Percentiles rank a stretch among this genome's conserved stretches.
phyloP scores from a whole-genome alignment of 2,329 filamentous ascomycete species.

The Acrocalymma vagum region DNA sequence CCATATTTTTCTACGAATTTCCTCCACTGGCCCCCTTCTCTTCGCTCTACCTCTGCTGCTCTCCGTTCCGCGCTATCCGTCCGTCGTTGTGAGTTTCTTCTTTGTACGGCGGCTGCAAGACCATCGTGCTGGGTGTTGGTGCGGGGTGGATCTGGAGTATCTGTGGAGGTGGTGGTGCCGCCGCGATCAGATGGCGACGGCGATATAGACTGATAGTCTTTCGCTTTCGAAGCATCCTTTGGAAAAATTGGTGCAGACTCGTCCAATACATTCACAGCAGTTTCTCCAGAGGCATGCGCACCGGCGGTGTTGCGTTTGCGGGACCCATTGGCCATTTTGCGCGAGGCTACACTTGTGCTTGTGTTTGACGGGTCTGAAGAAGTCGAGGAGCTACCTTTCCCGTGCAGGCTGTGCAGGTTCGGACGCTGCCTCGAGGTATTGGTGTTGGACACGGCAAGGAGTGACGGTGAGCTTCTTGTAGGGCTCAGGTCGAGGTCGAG shows the following conservation, averaged over 20 bases:
- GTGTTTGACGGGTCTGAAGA: neutral
- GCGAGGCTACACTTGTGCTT: neutral
- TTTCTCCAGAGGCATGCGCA: neutral
- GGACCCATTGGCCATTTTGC: slow-evolving; percentile 12
- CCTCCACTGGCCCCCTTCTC: slow-evolving; percentile 61
- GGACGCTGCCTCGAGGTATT: too few relatives aligned
- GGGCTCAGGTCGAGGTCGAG: too few relatives aligned
- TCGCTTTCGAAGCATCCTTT: slow-evolving; percentile 2
- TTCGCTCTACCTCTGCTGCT: slow-evolving; percentile 28
- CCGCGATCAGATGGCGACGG: slow-evolving; percentile 13
- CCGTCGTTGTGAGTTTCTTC: slow-evolving; percentile 8
- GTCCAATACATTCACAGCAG: slow-evolving; percentile 20
- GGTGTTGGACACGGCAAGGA: too few relatives aligned
- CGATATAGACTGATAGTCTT: slow-evolving; percentile 36
- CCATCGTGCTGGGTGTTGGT: neutral
- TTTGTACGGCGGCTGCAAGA: neutral
- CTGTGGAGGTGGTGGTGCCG: slow-evolving; percentile 2
- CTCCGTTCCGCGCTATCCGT: slow-evolving; percentile 28
- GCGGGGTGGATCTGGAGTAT: neutral
- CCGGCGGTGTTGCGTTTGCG: slow-evolving; percentile 18
- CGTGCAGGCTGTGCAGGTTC: too few relatives aligned
- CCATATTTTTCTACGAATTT: slow-evolving; percentile 66
- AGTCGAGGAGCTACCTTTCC: too few relatives aligned
- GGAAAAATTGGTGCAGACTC: slow-evolving; percentile 42
- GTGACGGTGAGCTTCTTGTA: too few relatives aligned